Conservation (phyloP, 768 basidiomycete species). For the Lactarius hatsudake region DNA sequence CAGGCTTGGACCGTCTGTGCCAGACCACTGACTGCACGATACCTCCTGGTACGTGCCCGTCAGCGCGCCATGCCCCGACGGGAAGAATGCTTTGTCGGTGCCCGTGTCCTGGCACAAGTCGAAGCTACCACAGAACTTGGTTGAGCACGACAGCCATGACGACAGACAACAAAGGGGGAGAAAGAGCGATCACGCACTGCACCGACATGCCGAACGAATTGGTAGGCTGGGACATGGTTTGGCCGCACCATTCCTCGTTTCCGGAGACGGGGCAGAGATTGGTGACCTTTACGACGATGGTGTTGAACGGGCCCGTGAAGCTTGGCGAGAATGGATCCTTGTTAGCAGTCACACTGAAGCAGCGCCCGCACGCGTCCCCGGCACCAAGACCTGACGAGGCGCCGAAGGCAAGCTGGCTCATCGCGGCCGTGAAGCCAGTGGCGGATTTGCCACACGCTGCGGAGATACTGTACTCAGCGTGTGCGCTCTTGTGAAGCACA, state of each 20-base stretch:
- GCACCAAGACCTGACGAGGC: conserved; percentile 47
- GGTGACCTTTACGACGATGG: conserved; percentile 52
- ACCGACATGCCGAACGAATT: conserved; percentile 47
- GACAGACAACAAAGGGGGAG: background rate
- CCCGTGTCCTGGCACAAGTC: conserved; percentile 62
- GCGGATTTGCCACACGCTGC: conserved; percentile 53
- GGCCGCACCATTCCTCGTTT: conserved; percentile 56
- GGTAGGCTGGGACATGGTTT: conserved; percentile 40
- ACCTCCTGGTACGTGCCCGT: conserved; percentile 54
- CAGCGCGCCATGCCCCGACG: conserved; percentile 51
- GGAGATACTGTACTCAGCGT: background rate
- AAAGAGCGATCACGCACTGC: conserved; percentile 41
- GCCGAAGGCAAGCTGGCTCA: conserved; percentile 57
- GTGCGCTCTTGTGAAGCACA: background rate
- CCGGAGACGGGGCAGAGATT: conserved; percentile 46
- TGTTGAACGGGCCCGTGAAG: conserved; percentile 50
- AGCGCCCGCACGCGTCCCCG: conserved; percentile 61
- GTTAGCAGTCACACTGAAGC: conserved; percentile 53
- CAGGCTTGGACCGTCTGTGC: conserved; percentile 45
- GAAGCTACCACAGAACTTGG: conserved; percentile 40
- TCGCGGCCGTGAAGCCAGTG: conserved; percentile 52
- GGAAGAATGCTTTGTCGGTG: conserved; percentile 52
- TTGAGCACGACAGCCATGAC: background rate
- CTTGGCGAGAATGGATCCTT: conserved; percentile 53
- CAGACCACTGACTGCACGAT: conserved; percentile 55